Conservation (phyloP, 163 green algal species). For the Picocystis sp. region DNA sequence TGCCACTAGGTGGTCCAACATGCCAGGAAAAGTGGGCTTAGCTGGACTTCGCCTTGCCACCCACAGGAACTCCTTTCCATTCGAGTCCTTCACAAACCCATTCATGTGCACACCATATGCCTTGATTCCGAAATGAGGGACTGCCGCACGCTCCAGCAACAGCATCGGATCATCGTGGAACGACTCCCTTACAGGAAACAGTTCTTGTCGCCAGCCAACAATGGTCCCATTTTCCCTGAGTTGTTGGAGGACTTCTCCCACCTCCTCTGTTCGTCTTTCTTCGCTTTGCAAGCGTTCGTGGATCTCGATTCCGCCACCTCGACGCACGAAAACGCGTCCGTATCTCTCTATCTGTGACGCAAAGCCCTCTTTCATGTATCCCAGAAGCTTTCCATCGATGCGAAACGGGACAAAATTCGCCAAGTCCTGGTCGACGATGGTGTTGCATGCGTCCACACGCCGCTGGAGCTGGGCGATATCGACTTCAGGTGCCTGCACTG, state of each 20-base stretch:
- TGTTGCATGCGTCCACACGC: too few species aligned
- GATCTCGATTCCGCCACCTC: too few species aligned
- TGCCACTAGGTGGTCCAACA: slow-evolving; percentile 86
- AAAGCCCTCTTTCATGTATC: too few species aligned
- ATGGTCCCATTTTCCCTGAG: slow-evolving; percentile 35
- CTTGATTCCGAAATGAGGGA: slow-evolving; percentile 14
- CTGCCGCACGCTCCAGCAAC: slow-evolving; percentile 41
- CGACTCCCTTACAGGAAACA: slow-evolving; percentile 31
- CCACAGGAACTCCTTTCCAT: slow-evolving; percentile 55
- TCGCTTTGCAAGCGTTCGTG: too few species aligned
- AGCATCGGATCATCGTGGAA: slow-evolving; percentile 28
- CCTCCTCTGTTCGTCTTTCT: too few species aligned
- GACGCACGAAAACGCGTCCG: too few species aligned
- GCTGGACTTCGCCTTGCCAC: slow-evolving; percentile 47
- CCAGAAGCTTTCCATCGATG: too few species aligned
- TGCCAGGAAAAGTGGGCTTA: slow-evolving; percentile 81
- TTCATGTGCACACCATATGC: slow-evolving; percentile 71
- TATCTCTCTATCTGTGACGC: too few species aligned
- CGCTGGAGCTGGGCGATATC: too few species aligned
- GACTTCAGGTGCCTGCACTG: too few species aligned
- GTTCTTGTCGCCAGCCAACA: slow-evolving; percentile 65
- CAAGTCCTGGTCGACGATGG: too few species aligned
- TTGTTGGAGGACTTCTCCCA: slow-evolving; percentile 8
- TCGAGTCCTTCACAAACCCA: slow-evolving; percentile 32
- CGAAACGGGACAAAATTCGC: too few species aligned